Base-by-base conservation (phyloP, 495 filamentous ascomycete species). In the Penicillium canescens region DNA sequence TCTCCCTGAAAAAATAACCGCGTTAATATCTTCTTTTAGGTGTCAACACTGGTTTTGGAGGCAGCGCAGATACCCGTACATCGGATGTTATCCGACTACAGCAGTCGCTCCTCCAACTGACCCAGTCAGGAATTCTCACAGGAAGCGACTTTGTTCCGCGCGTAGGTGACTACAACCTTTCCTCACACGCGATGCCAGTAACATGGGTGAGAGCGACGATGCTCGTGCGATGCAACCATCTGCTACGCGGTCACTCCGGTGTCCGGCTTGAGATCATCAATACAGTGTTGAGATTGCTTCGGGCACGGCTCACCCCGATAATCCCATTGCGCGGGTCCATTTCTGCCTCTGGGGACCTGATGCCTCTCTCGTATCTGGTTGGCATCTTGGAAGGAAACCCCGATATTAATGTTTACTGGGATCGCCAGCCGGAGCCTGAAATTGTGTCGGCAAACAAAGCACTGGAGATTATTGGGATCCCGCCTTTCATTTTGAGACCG, bases 331-430 rank as follows among this genome's bases (percentile, higher is more conserved):
- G 84, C 0, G 86, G 87, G 4, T 83, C 76, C 44, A 84, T 90
- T 20, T 89, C 86, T 9, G 85, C 85, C 2, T 88, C 85, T 0
- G 86, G 86, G 0, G 86, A 90, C 59, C 60, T 90, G 3, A 78
- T 70, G 34, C 82, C 86, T 0, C 69, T 88, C 11, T 80, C 83
- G 0, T 87, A 86, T 58, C 70, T 88, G 23, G 83, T 78, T 13
- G 83, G 81, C 6, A 69, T 73, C 2, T 52, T 88, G 9, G 72
- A 83, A 58, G 86, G 85, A 8, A 85, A 82, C 47, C 78, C 82
- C 0, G 63, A 67, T 36, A 61, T 77, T 14, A 74, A 68, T 6
- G 71, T 86, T 34, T 65, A 63, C 20, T 41, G 63, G 11, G 60
- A 56, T 2, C 51, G 16, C 36, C 4, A 37, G 38, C 37, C 69